phyloP scores from a whole-genome alignment of 371 early-diverging fungal species.

The Furculomyces boomerangus region DNA sequence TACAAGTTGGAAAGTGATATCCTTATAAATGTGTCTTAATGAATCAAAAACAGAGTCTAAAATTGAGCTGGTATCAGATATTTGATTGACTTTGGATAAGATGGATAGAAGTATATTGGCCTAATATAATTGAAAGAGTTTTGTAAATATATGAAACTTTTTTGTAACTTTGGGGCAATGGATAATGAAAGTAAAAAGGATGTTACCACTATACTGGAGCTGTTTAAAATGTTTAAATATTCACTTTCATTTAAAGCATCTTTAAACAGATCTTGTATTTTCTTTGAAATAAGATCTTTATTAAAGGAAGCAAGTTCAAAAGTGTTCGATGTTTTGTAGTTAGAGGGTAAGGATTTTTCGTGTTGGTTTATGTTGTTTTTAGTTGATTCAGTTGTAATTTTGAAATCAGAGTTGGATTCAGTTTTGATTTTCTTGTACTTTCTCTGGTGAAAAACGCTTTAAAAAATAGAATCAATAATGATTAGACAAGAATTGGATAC shows the following conservation, averaged over 20 bases:
- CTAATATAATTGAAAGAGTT: not conserved
- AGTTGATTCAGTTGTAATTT: not conserved
- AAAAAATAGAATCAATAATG: not conserved
- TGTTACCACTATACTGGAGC: not conserved
- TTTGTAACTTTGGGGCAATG: not conserved
- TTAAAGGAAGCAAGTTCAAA: not conserved
- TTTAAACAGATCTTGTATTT: not conserved
- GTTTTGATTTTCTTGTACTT: not conserved
- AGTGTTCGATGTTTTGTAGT: not conserved
- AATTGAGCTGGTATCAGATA: not conserved
- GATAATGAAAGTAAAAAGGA: not conserved
- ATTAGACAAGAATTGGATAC: too few species aligned
- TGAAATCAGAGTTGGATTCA: not conserved
- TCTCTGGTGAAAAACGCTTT: not conserved
- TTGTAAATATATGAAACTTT: not conserved
- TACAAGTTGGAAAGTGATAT: not conserved
- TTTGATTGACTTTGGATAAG: not conserved
- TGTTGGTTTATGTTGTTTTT: not conserved
- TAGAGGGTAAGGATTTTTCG: not conserved
- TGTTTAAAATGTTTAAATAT: not conserved
- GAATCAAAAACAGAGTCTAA: constrained; percentile 1
- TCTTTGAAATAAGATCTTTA: not conserved
- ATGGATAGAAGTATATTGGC: not conserved
- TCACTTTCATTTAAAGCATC: not conserved
- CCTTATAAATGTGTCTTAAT: not conserved